Conservation (phyloP, 1,139 yeast genomes). For the Hyphopichia wangnamkhiaoensis region DNA sequence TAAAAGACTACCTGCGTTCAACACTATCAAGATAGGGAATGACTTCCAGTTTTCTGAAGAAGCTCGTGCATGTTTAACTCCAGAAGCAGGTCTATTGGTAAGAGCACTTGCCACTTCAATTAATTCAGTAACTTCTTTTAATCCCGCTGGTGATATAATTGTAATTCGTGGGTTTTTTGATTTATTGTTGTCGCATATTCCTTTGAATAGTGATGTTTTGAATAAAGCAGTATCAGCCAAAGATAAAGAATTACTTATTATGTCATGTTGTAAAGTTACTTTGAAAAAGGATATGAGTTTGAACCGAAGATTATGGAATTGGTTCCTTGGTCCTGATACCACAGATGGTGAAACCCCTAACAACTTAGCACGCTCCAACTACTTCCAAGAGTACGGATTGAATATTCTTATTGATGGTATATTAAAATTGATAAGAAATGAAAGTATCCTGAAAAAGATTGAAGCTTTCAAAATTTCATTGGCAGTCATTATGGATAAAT, state of each 20-base stretch:
- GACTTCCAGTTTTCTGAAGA: conserved; percentile 42
- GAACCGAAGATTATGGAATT: conserved; percentile 88
- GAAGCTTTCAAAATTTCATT: conserved; percentile 64
- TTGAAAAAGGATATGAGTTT: conserved; percentile 88
- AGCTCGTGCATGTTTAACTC: conserved; percentile 61
- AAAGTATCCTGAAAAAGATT: conserved; percentile 30
- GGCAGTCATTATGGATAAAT: conserved; percentile 75
- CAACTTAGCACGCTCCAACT: conserved; percentile 41
- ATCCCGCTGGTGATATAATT: conserved; percentile 52
- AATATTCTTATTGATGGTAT: conserved; percentile 54
- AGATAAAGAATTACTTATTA: conserved; percentile 60
- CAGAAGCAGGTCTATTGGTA: conserved; percentile 77
- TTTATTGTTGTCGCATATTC: conserved; percentile 65
- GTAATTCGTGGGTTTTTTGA: conserved; percentile 92
- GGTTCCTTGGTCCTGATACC: conserved; percentile 80
- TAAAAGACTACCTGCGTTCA: conserved; percentile 60
- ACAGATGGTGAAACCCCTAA: conserved; percentile 6
- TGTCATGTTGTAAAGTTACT: conserved; percentile 68
- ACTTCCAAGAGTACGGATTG: conserved; percentile 61
- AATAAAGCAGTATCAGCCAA: conserved; percentile 44
- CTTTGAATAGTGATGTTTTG: conserved; percentile 61
- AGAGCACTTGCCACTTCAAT: conserved; percentile 75
- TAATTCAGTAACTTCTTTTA: conserved; percentile 44
- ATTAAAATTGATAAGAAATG: conserved; percentile 43
- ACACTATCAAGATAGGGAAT: conserved; percentile 19